Base-by-base conservation (phyloP, 495 filamentous ascomycete species). In the Neurospora sp. region DNA sequence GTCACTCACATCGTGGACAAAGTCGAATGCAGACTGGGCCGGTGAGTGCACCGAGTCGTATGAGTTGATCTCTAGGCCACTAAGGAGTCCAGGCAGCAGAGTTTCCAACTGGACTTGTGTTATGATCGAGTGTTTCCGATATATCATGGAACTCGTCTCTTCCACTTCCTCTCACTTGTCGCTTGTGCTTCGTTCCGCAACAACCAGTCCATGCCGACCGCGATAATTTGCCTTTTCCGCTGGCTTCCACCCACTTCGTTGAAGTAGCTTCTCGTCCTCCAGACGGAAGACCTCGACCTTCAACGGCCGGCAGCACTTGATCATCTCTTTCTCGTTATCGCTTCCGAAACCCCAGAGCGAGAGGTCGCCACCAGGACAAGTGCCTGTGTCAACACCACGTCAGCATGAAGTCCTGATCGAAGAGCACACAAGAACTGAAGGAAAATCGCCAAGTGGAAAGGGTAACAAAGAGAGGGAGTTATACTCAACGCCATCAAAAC, bases 341-440 rank as follows among this genome's bases (percentile, higher is more conserved):
- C 86, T 88, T 37, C 89, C 90, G 86, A 92, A 94, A 1, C 90
- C 91, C 90, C 91, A 93, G 40, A 89, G 84, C 3, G 89, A 91
- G 40, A 94, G 82, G 78, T 96, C 92, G 8, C 89, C 89, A 76
- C 84, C 79, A n/a, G 84, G 84, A 71, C 84, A 82, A 6, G 84
- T 84, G 70, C 81, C 81, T 83, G 45, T 40, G 8, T 40, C n/a
- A 35, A 69, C 40, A 2, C 73, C 84, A 72, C 8, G 76, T 84
- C 74, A 81, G 75, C 68, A 22, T 0, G 12, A 31, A 14, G 22
- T 39, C 14, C 20, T 44, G 2, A 8, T 45, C 41, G 8, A 22
- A 38, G 12, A n/a, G 1, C 35, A 75, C 68, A 38, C 65, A 41
- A 0, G 12, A 39, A 59, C 37, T 2, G 6, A 61, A 69, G 39